Evolutionary conservation across 2,329 filamentous ascomycete species (phyloP), one percentile per base, ranked within the genome.

Genomic region (Fusarium vanettenii): DNA sequence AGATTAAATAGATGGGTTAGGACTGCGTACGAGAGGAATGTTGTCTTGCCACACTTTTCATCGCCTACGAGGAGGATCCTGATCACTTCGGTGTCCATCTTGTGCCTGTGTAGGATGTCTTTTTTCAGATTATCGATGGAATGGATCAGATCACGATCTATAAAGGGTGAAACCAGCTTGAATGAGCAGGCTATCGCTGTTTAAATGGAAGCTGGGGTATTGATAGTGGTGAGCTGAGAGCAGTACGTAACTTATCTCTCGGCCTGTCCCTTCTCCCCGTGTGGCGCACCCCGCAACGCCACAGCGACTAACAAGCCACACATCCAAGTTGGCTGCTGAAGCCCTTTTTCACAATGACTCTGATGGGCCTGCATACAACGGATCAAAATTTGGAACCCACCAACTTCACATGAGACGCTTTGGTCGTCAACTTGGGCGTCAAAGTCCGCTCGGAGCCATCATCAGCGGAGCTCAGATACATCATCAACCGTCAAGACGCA

Each of bases 21-120:
- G 67, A 70, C 31, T 76, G 86, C 89, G 73, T 78, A 91, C 90
- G 89, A 90, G 77, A 92, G 79, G 79, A 92, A 91, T 1, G 87
- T 90, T 25, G 89, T 89, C 81, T 92, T 92, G 64, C 90, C 90
- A 72, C 89, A 89, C 77, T 85, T 85, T 69, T 87, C 85, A 80
- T 92, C 89, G 35, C 90, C 90, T n/a, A 92, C 82, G 22, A 91
- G 80, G 31, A 92, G 80, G 16, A 92, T 82, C n/a, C 84, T 89
- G 76, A 90, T 83, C 59, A 83, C 83, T 64, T 87, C 81, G 41
- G 83, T 75, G 61, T 90, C 87, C 86, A 89, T 89, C 11, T 25
- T 64, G 55, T 62, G n/a, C 16, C 43, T 48, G 41, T 60, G 16
- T 13, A 14, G 50, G 20, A 27, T 16, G 10, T 37, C 6, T 48